Evolutionary conservation across 1,139 yeast species (phyloP).

Genomic region (Candida albicans): DNA sequence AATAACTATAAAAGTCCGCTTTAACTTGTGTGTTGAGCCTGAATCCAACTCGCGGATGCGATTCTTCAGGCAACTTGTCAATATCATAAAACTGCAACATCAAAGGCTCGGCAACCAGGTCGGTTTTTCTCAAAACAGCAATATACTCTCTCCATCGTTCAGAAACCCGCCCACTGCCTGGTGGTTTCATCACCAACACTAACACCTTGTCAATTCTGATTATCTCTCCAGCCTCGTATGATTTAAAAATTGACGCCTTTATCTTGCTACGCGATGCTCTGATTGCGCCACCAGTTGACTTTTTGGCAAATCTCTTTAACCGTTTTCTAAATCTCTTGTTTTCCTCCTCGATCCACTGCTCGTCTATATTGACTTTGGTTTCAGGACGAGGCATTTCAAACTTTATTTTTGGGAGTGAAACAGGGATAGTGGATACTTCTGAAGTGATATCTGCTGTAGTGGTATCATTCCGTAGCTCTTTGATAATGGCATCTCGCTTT

Average conservation of each 20-base stretch:
- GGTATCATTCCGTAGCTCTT: background rate
- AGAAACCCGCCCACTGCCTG: constrained; percentile 36
- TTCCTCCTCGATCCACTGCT: constrained; percentile 20
- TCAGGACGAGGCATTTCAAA: constrained; percentile 10
- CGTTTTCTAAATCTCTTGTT: constrained; percentile 23
- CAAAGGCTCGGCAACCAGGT: constrained; percentile 48
- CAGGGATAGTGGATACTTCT: background rate
- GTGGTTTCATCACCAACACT: constrained; percentile 49
- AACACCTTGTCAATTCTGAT: constrained; percentile 66
- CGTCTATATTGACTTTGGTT: constrained; percentile 12
- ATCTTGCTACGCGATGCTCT: constrained; percentile 22
- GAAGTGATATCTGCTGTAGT: background rate
- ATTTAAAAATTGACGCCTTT: constrained; percentile 23
- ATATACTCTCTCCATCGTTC: constrained; percentile 78
- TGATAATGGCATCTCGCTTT: constrained; percentile 3
- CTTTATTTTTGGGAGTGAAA: constrained; percentile 9
- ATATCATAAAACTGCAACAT: constrained; percentile 60
- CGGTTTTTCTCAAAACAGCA: constrained; percentile 64
- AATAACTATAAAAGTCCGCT: constrained; percentile 58
- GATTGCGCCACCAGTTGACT: constrained; percentile 25
- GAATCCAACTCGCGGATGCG: constrained; percentile 26
- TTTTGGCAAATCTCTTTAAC: constrained; percentile 24
- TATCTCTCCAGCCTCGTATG: constrained; percentile 55
- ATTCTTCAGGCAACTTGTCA: constrained; percentile 36
- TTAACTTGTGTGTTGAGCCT: constrained; percentile 21